Base-by-base conservation (phyloP, 169 alveolate genomes). In the Cryptosporidium ryanae region DNA sequence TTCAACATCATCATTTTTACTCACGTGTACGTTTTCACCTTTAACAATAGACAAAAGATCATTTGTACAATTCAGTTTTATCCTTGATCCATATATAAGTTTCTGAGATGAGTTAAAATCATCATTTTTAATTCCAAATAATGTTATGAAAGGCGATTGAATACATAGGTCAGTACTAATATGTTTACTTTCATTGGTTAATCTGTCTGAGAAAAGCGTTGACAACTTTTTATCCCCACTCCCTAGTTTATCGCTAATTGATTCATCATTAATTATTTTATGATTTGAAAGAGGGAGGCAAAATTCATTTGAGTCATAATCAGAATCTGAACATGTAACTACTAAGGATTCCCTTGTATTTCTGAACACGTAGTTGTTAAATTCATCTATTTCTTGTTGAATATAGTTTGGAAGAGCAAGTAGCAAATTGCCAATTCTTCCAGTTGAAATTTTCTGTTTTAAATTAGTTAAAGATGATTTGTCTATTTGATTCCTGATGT, bases 91-190 rank as follows among this genome's bases (percentile, higher is more conserved):
- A 38, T 59, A 76, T 55, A 76, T 32, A 1, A 76, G 64, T 59
- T 76, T 67, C 27, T 76, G 76, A 21, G 76, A 23, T 21, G 87
- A 44, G 46, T 61, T 76, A 10, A 76, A 43, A 2, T 76, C 57
- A 12, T 10, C 25, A 18, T 76, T 63, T 0, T 76, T 61, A 23
- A 55, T 34, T 18, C 87, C 87, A 49, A 76, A 27, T 21, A 76
- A 15, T 8, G 87, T 57, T 18, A 76, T 61, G 64, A 76, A 76
- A 21, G 87, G 87, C 3, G 87, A 59, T 55, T 76, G 87, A 59
- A 76, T 76, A 25, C 87, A 76, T 15, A 61, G 38, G 27, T 76
- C 43, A 17, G 38, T 59, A 44, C 63, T 7, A 76, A 61, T 31
- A 29, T 10, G 25, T 7, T 0, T 18, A 25, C 57, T 29, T n/a